Evolutionary conservation across 768 basidiomycete genomes (phyloP), one percentile per base, ranked within the genome.

Genomic region (Leccinum uliginosum): DNA sequence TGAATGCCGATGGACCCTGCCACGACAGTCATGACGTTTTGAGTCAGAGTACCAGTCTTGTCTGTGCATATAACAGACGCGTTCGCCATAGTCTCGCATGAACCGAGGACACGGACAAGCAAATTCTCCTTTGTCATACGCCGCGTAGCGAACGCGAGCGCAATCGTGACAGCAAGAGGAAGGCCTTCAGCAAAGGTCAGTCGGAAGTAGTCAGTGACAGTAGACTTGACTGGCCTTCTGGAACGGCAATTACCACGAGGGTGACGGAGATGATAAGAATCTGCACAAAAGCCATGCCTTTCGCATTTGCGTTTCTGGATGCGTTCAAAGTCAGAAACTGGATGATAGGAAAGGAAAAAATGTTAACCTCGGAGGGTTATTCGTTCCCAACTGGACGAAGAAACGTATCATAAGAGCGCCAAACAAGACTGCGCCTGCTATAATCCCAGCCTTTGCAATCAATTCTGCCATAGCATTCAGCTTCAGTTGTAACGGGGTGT

Each of bases 81-180:
- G 64, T 98, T 98, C 21, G 91, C 96, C 96, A 98, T 98, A 0
- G 93, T 98, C 75, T 99, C 97, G 73, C 96, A 98, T 12, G 94
- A 94, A 7, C 91, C 91, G 32, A 99, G 83, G 5, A 98, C 91
- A 54, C 96, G 93, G 29, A 98, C 97, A 44, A 99, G 84, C 0
- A 98, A 79, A 53, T 97, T 97, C 73, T 94, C 90, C 66, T 87
- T 82, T 9, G 95, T 91, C 97, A 98, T 98, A n/a, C 96, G 87
- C 65, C 91, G 94, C 48, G 97, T 99, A 0, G 96, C 97, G 67
- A 98, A 99, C 1, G 97, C 92, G 30, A 99, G 78, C 0, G 97
- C 97, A 48, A 99, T 83, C 0, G 96, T 98, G 50, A 98, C 96
- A 43, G 96, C 96, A 54, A 99, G 79, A 2, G 96, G 96, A 6